Base-by-base conservation (phyloP, 2,329 filamentous ascomycete species). In the Apiospora malaysiana region DNA sequence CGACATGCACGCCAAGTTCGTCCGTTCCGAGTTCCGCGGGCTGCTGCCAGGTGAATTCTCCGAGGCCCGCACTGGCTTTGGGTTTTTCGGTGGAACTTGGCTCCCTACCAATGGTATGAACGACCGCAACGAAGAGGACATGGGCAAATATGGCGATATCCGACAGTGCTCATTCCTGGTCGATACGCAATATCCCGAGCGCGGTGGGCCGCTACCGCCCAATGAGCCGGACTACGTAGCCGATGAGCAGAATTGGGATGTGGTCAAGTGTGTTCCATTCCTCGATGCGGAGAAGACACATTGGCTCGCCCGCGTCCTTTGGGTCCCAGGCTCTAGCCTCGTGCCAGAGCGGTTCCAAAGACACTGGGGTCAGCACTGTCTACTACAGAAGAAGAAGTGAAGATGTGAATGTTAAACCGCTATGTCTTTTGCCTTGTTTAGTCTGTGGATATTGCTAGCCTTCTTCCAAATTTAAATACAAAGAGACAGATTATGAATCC, bases 31-130 rank as follows among this genome's bases (percentile, higher is more conserved):
- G 74, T 99, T 99, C 81, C 88, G 88, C 10, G 96, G 96, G 1
- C 85, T 99, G 23, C 84, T 99, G 5, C 96, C 96, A 0, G 96
- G 96, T 1, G 93, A 97, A 77, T 99, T 98, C 79, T 90, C 90
- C 23, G 92, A 97, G 81, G 91, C 91, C 1, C 85, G 86, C 25
- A 88, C 83, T 21, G 91, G 90, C 8, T 92, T 92, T 75, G 93
- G 91, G 2, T 86, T 94, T 73, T 94, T 93, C 82, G 89, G 93
- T 59, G 95, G 94, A n/a, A 94, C 95, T 1, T 97, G 94, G 90
- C 84, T 93, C 70, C 88, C 92, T 0, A 93, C 96, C 0, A 84
- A 85, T 67, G 95, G 95, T 3, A 94, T 99, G 90, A 99, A 99
- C 79, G 94, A 97, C 79, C 89, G 90, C 73, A 99, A 99, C 77